A percentile compares a stretch with the other conserved stretches of the same genome.
Conservation (phyloP, 768 basidiomycete species). For the Leccinum subtestaceum region DNA sequence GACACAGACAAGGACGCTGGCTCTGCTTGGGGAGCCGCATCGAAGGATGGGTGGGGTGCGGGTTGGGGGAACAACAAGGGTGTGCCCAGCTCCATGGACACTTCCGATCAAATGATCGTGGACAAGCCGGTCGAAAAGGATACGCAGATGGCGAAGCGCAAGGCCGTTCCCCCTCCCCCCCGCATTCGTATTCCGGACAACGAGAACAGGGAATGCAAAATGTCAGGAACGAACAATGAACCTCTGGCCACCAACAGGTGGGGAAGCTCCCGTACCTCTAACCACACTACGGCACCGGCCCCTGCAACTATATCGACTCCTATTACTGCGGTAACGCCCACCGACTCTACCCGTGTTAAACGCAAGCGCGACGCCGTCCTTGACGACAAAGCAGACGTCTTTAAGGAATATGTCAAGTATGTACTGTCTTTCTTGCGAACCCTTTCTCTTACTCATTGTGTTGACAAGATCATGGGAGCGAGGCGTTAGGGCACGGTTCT, state of each 20-base stretch:
- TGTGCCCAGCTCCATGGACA: not conserved
- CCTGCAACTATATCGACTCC: constrained; percentile 13
- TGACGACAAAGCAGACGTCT: constrained; percentile 24
- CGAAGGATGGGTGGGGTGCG: constrained; percentile 3
- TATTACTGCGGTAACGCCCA: constrained; percentile 12
- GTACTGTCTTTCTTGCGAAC: constrained; percentile 2
- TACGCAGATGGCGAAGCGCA: constrained; percentile 10
- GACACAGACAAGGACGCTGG: not conserved
- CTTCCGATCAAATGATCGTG: constrained; percentile 10
- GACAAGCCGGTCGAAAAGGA: constrained; percentile 4
- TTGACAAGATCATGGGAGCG: constrained; percentile 29
- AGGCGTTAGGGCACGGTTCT: constrained; percentile 26
- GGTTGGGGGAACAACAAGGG: constrained; percentile 5
- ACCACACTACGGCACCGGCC: constrained; percentile 5
- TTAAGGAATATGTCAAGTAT: constrained; percentile 32
- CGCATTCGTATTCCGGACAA: constrained; percentile 24
- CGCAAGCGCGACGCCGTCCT: constrained; percentile 23
- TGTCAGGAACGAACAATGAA: constrained; percentile 26
- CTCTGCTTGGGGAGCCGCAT: not conserved
- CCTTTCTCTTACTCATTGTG: not conserved
- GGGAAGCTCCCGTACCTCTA: constrained; percentile 10
- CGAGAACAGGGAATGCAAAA: constrained; percentile 13
- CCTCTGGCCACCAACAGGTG: constrained; percentile 16
- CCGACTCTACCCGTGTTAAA: constrained; percentile 19
- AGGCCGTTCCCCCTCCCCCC: constrained; percentile 19